Evolutionary conservation across 2,329 filamentous ascomycete genomes (phyloP).

Genomic region (Talaromyces amestolkiae): DNA sequence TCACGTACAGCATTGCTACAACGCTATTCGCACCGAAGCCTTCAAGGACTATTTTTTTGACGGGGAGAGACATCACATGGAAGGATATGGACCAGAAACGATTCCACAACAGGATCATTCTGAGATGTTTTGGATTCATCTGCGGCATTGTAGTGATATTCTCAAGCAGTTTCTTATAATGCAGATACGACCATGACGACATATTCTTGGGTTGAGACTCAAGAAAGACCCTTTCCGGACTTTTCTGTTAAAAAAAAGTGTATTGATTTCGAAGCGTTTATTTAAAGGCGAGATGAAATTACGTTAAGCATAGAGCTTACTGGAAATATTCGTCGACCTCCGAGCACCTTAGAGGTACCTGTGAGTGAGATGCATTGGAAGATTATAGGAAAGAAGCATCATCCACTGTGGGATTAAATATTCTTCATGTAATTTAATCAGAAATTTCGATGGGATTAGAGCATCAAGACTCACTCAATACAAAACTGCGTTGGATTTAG

Average conservation of each 20-base stretch:
- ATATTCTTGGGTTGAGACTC: slow-evolving; percentile 33
- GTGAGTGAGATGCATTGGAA: slow-evolving; percentile 17
- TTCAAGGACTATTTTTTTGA: slow-evolving; percentile 22
- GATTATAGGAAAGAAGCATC: slow-evolving; percentile 18
- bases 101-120: slow-evolving; percentile 20
- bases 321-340: slow-evolving; percentile 14
- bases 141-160: slow-evolving; percentile 39
- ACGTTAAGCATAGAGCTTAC: slow-evolving; percentile 16
- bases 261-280: slow-evolving; percentile 27
- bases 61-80: slow-evolving; percentile 18
- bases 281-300: slow-evolving; percentile 21
- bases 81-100: slow-evolving; percentile 18
- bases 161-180: slow-evolving; percentile 35
- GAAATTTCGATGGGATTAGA: no score
- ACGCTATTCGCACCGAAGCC: slow-evolving; percentile 31
- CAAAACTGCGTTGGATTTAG: no score
- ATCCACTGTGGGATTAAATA: slow-evolving; percentile 11
- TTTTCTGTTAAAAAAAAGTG: slow-evolving; percentile 35
- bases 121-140: slow-evolving; percentile 26
- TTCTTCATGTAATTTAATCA: no score
- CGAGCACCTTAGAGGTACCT: slow-evolving; percentile 12
- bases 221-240: slow-evolving; percentile 32
- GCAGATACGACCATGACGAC: slow-evolving; percentile 34
- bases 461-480: no score
- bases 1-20: slow-evolving; percentile 42